Base-by-base conservation (phyloP, 257 asterid genomes). In the Fraxinus anomala region DNA sequence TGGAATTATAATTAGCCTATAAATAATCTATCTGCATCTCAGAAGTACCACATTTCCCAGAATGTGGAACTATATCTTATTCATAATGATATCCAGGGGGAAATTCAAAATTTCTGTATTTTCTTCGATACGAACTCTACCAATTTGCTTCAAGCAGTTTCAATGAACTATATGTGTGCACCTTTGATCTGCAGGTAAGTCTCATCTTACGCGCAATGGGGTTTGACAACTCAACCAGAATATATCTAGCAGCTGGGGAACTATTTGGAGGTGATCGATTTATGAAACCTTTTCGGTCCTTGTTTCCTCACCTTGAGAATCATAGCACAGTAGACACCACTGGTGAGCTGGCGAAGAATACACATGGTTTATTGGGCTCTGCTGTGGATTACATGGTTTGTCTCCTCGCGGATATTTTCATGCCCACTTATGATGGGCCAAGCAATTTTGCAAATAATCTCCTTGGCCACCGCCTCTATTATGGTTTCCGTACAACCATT, bases 371-470 rank as follows among this genome's bases (percentile, higher is more conserved):
- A 47, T 47, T 89, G 80, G 99, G 99, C 70, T 91, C 98, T 10
- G 99, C 99, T 36, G 98, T 96, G 77, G 99, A 96, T 84, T 96
- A 96, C 78, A 96, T 93, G 98, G 99, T 96, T 33, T 96, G 99
- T 83, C 95, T 96, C 66, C 97, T 90, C 13, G 76, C 99, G 2
- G 99, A 96, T 80, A 85, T 93, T 82, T 96, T 96, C 91, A 89
- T 96, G 97, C 96, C 99, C 80, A 96, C 99, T 36, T 96, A 95
- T 82, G 99, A 95, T 74, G 99, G 99, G 59, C 99, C 98, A 6
- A 96, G 98, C 86, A 96, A 96, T 87, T 96, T 93, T 26, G 98
- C 98, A 0, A 93, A 96, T 79, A 93, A 96, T 78, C 97, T 96
- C 82, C 95, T 96, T 2, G 99, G 99, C 37, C 99, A 96, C 82